Percentiles rank a stretch among this genome's conserved stretches.
Evolutionary conservation across 2,329 filamentous ascomycete species (phyloP).

Genomic region (Aspergillus niger): DNA sequence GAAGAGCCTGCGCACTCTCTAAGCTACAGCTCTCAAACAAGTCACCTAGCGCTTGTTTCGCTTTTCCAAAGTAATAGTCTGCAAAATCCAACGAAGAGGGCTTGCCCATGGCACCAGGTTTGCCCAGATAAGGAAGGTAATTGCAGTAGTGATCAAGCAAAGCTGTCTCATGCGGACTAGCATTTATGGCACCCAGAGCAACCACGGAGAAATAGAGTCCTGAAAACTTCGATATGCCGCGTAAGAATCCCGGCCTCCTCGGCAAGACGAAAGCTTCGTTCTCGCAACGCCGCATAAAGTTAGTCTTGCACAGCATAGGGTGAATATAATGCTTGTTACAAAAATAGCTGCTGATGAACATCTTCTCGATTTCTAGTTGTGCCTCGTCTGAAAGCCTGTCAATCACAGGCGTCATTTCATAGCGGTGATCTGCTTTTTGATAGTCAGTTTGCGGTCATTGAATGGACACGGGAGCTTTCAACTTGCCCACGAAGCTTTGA

Average conservation of each 20-base stretch:
- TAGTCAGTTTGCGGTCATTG: background rate
- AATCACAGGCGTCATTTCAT: constrained; percentile 11
- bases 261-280: constrained; percentile 22
- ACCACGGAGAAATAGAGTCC: constrained; percentile 33
- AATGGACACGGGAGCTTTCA: background rate
- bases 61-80: constrained; percentile 29
- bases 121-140: constrained; percentile 6
- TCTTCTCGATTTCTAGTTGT: constrained; percentile 30
- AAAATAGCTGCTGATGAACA: constrained; percentile 30
- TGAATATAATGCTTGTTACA: constrained; percentile 32
- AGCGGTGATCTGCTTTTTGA: constrained; percentile 1
- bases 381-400: constrained; percentile 13
- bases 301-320: constrained; percentile 24
- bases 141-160: constrained; percentile 25
- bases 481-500: constrained; percentile 6
- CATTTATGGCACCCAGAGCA: constrained; percentile 32
- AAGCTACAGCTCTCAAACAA: constrained; percentile 32
- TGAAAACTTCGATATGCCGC: constrained; percentile 21
- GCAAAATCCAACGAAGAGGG: constrained; percentile 27
- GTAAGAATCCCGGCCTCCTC: constrained; percentile 11
- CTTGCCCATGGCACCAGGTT: background rate
- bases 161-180: constrained; percentile 25
- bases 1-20: constrained; percentile 30
- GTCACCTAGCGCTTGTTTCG: constrained; percentile 30
- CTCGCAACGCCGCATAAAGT: constrained; percentile 27